Evolutionary conservation across 345 rosid species (phyloP).

Genomic region (Dipteronia dyeriana): DNA sequence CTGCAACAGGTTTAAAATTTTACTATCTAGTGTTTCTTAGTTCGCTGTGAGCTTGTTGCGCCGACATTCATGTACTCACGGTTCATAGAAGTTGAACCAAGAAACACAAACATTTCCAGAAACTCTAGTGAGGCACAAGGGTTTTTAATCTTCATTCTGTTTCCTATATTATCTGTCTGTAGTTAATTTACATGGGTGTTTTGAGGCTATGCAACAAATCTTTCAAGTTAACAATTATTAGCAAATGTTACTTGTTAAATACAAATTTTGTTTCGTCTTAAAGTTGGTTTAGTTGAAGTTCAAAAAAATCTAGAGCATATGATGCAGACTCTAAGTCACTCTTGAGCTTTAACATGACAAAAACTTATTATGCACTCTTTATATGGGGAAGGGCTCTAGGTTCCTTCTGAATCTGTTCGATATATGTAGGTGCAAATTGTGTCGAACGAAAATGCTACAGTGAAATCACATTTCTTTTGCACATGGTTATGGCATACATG

Average conservation of each 20-base stretch:
- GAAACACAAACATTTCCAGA: neutral
- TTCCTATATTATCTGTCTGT: neutral
- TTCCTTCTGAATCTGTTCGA: neutral
- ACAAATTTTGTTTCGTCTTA: neutral
- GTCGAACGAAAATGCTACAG: neutral
- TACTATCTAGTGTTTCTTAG: neutral
- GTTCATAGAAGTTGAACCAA: neutral
- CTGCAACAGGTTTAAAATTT: neutral
- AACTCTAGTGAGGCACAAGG: neutral
- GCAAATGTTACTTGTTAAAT: neutral
- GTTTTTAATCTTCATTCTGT: neutral
- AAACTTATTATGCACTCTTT: neutral
- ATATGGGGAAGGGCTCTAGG: neutral
- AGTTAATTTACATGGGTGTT: neutral
- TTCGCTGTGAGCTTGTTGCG: neutral
- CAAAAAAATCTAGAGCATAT: neutral
- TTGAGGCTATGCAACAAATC: neutral
- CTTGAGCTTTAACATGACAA: neutral
- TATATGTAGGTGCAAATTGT: neutral
- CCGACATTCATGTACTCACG: neutral
- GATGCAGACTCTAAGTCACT: neutral
- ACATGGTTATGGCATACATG: neutral
- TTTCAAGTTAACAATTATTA: neutral
- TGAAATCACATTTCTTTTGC: neutral
- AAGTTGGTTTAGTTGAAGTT: slow-evolving; percentile 9